phyloP scores from a whole-genome alignment of 208 protist genomes.

The Leishmania guyanensis region DNA sequence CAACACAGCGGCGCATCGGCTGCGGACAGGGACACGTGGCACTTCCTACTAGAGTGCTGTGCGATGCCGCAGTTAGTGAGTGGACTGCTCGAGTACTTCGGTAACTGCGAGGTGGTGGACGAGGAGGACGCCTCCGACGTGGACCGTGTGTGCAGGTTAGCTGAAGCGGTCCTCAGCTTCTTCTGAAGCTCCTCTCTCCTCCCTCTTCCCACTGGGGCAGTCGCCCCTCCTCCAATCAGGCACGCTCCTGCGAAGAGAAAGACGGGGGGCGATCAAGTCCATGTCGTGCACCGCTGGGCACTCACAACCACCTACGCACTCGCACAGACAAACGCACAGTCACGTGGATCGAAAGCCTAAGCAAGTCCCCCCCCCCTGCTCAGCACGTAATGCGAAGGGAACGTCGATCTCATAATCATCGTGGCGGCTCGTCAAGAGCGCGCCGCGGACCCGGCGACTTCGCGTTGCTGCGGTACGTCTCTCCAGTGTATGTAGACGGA shows the following conservation, averaged over 20 bases:
- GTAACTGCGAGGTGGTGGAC: constrained; percentile 20
- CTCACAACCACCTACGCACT: not conserved
- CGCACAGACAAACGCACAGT: not conserved
- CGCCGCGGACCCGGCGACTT: not conserved
- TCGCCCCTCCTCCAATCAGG: not conserved
- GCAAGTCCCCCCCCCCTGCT: not conserved
- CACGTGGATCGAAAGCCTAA: not conserved
- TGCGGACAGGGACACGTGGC: constrained; percentile 20
- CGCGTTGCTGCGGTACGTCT: not conserved
- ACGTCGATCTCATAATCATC: not conserved
- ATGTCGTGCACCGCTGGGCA: not conserved
- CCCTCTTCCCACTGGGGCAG: not conserved
- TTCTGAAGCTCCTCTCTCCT: constrained; percentile 11
- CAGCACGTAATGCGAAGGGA: not conserved
- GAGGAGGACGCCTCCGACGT: constrained; percentile 31
- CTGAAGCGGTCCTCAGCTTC: constrained; percentile 15
- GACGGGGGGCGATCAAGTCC: not conserved
- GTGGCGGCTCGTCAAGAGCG: not conserved
- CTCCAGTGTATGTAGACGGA: not conserved
- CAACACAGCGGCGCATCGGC: not conserved
- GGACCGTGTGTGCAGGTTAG: constrained; percentile 25
- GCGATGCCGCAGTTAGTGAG: constrained; percentile 47
- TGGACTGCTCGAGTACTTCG: constrained; percentile 38
- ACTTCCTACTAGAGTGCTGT: constrained; percentile 29
- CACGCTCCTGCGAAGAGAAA: not conserved